Base-by-base conservation (phyloP, 768 basidiomycete species). In the Leccinum variicolor region DNA sequence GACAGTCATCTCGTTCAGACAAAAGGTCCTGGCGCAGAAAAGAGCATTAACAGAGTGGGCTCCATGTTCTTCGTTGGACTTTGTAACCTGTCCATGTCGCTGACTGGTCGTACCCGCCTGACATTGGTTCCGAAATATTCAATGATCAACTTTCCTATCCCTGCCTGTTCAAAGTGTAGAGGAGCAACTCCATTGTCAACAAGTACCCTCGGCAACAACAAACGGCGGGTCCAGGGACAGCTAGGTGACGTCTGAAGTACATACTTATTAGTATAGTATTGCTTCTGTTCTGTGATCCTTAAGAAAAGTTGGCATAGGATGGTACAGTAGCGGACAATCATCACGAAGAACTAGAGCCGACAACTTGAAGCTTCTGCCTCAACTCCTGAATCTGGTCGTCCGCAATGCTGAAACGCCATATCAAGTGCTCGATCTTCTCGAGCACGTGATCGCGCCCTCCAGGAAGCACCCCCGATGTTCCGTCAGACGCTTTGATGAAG, bases 91-190 rank as follows among this genome's bases (percentile, higher is more conserved):
- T 55, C 43, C 31, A 33, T 23, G 28, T 21, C 3, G n/a, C 43
- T 63, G 53, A 62, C 52, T 4, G n/a, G 29, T 54, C 19, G 9
- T 28, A 28, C 28, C 28, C 9, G 28, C 9, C 28, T 28, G 28
- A 28, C 9, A 28, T 28, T 9, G 41, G 94, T 13, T 94, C 93
- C n/a, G 94, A 94, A 31, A 96, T 97, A 58, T 95, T 96, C 91
- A 92, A 67, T 63, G 87, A 61, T 64, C 84, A 19, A 31, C 17
- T 45, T 47, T 61, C 11, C 13, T 5, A 9, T 29, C 11, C 10
- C 11, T 29, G 11, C 10, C 29, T 11, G 33, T 34, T 34, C 3
- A 15, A 15, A 34, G 15, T 15, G 14, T 15, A 34, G 33, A 34
- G 28, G 28, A 28, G 28, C 28, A 28, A 28, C 28, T 28, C 28